Percentiles rank a stretch among this genome's conserved stretches.
These are phyloP conservation scores for Pyrenophora teres DNA, from an alignment of 2,329 filamentous ascomycete genomes.

Conservation along the genomic window DNA sequence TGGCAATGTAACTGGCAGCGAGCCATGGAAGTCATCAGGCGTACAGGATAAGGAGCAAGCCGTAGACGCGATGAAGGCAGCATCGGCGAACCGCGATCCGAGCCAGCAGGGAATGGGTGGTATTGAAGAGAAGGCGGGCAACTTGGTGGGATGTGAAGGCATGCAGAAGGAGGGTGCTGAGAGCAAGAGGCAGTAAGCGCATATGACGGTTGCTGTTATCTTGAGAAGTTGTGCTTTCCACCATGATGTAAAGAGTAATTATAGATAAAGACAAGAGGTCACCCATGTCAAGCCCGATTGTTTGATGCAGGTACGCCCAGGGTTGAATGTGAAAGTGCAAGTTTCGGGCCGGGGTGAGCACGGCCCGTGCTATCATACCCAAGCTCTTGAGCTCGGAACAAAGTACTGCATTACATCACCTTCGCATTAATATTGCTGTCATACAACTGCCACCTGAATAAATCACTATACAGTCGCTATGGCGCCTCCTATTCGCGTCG, in stretches of 20 bases:
- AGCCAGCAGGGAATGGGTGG: conserved; percentile 62
- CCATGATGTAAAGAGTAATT: neutral
- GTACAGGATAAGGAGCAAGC: conserved; percentile 67
- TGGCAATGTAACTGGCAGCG: conserved; percentile 65
- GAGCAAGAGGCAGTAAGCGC: conserved; percentile 29
- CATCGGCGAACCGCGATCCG: conserved; percentile 61
- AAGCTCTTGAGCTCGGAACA: conserved; percentile 1
- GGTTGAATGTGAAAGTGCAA: neutral
- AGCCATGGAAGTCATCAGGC: conserved; percentile 67
- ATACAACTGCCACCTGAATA: neutral
- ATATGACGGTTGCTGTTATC: too few species aligned
- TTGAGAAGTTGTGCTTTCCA: neutral
- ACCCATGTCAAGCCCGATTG: too few species aligned
- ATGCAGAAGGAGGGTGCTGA: conserved; percentile 59
- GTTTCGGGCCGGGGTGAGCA: neutral
- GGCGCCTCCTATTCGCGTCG: conserved; percentile 53
- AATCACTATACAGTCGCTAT: conserved; percentile 15
- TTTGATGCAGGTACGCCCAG: too few species aligned
- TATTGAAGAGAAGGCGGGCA: conserved; percentile 67
- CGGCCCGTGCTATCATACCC: conserved; percentile 1
- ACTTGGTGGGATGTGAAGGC: conserved; percentile 68
- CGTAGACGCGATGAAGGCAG: conserved; percentile 66
- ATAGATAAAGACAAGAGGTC: neutral
- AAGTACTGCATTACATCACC: neutral
- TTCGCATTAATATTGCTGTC: neutral